Evolutionary conservation across 1,139 yeast species (phyloP).

Genomic region (Suhomyces terraborum): DNA sequence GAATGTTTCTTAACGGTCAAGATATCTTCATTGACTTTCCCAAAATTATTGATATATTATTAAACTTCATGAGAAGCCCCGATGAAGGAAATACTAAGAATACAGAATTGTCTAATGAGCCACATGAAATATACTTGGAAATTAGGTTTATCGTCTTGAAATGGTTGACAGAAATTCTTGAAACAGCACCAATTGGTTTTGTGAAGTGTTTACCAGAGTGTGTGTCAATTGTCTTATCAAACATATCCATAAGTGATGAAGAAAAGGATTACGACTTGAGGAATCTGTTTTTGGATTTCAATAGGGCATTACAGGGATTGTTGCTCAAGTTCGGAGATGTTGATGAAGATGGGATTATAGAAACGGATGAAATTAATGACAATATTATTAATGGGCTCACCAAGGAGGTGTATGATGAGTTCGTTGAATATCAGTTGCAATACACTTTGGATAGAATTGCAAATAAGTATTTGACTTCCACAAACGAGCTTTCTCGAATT

Average conservation of each 20-base stretch:
- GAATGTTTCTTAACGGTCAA: slow-evolving; percentile 74
- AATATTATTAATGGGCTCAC: slow-evolving; percentile 35
- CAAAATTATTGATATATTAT: slow-evolving; percentile 74
- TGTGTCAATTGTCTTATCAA: slow-evolving; percentile 40
- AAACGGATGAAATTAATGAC: slow-evolving; percentile 15
- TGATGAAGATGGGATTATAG: slow-evolving; percentile 7
- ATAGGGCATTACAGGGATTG: slow-evolving; percentile 37
- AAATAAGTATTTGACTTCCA: slow-evolving; percentile 38
- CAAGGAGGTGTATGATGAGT: slow-evolving; percentile 44
- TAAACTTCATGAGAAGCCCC: slow-evolving; percentile 69
- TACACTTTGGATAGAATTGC: slow-evolving; percentile 38
- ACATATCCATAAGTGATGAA: slow-evolving; percentile 40
- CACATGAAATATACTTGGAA: slow-evolving; percentile 60
- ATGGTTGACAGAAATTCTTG: slow-evolving; percentile 80
- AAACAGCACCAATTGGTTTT: slow-evolving; percentile 76
- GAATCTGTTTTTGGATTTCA: slow-evolving; percentile 41
- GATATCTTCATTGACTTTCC: slow-evolving; percentile 82
- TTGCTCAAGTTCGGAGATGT: slow-evolving; percentile 33
- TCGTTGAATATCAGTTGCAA: slow-evolving; percentile 41
- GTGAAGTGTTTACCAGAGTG: slow-evolving; percentile 57
- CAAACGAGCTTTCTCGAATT: slow-evolving; percentile 76
- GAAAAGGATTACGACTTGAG: slow-evolving; percentile 44
- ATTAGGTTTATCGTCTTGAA: slow-evolving; percentile 77
- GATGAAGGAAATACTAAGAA: slow-evolving; percentile 23
- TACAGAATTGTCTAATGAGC: slow-evolving; percentile 37